phyloP scores from a whole-genome alignment of 306 rosid genomes.

The Quercus robur region DNA sequence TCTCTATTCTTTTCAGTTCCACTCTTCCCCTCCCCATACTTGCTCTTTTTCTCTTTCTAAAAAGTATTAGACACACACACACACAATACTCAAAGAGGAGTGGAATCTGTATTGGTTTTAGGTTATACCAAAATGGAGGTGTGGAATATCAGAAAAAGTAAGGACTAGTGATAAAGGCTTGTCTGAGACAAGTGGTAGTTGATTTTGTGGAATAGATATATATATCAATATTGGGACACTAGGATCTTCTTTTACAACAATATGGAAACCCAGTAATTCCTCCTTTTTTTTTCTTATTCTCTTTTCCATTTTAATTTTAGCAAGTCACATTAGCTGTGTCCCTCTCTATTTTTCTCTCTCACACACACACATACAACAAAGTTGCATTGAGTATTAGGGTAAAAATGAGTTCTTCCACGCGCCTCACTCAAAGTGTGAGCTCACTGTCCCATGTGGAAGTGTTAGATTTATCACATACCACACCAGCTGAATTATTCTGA shows the following conservation, averaged over 20 bases:
- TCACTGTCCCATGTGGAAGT: no score
- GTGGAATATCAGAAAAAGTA: not conserved
- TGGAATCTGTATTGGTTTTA: not conserved
- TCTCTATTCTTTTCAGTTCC: conserved; percentile 54
- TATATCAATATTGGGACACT: not conserved
- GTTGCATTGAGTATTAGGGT: not conserved
- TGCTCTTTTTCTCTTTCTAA: not conserved
- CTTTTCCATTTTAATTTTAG: conserved; percentile 3
- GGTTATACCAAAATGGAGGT: not conserved
- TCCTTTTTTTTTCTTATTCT: not conserved
- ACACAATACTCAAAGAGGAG: not conserved
- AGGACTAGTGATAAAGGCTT: not conserved
- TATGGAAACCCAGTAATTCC: conserved; percentile 24
- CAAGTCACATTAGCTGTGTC: not conserved
- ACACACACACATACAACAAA: no score
- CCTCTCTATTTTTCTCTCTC: not conserved
- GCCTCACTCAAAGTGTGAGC: no score
- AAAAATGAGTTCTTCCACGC: not conserved
- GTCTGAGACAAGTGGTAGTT: conserved; percentile 30
- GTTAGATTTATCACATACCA: no score
- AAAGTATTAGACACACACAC: not conserved
- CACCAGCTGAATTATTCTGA: no score
- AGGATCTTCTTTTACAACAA: conserved; percentile 13
- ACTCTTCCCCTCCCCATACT: conserved; percentile 53
- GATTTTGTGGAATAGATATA: not conserved